Percentiles rank a stretch among this genome's conserved stretches.
These are phyloP conservation scores for Polyplosphaeria fusca DNA, from an alignment of 495 filamentous ascomycete genomes.

Conservation along the genomic window DNA sequence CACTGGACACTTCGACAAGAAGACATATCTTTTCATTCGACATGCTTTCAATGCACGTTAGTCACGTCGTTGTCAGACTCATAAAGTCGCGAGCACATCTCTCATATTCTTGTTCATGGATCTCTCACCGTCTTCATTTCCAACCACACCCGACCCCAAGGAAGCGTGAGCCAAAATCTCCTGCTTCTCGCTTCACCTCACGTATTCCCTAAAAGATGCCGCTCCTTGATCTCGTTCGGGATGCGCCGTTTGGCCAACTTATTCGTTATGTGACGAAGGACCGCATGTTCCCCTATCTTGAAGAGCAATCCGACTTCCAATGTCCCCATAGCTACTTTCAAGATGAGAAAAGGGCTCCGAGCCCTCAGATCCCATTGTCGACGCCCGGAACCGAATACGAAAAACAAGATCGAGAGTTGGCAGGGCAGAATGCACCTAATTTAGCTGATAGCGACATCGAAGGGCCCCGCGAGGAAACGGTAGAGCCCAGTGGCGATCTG, in stretches of 20 bases:
- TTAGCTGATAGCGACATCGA: neutral
- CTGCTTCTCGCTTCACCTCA: too few species aligned
- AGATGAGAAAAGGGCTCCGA: neutral
- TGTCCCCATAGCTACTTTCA: neutral
- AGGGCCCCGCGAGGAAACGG: neutral
- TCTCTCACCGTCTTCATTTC: too few species aligned
- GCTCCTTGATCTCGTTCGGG: too few species aligned
- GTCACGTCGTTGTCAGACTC: too few species aligned
- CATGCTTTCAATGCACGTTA: too few species aligned
- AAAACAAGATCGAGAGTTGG: neutral
- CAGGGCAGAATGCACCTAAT: neutral
- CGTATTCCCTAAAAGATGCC: too few species aligned
- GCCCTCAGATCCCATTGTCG: neutral
- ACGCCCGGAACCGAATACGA: neutral
- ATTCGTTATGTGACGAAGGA: slow-evolving; percentile 20
- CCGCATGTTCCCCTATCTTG: slow-evolving; percentile 25
- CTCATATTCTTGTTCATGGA: too few species aligned
- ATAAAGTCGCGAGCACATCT: too few species aligned
- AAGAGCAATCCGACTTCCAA: slow-evolving; percentile 28
- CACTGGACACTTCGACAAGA: too few species aligned
- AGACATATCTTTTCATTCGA: too few species aligned
- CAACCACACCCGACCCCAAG: too few species aligned
- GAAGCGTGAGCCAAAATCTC: too few species aligned
- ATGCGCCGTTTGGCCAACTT: slow-evolving; percentile 27
- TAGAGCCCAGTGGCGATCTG: neutral